Evolutionary conservation across 2,329 filamentous ascomycete genomes (phyloP), one percentile per base, ranked within the genome.

Genomic region (Annulohypoxylon truncatum): DNA sequence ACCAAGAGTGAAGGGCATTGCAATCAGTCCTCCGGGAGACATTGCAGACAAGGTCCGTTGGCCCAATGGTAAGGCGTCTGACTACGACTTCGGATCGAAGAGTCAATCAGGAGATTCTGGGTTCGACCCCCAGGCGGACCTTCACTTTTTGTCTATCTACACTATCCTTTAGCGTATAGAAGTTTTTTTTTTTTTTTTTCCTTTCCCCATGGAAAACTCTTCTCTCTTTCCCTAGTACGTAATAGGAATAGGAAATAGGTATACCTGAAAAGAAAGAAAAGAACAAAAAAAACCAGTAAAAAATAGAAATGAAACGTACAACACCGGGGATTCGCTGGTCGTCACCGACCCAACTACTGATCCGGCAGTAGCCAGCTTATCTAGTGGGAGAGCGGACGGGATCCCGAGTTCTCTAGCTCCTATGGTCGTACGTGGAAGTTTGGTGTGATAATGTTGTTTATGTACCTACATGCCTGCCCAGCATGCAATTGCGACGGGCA

Each of bases 111-210:
- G 61, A 64, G 61, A 64, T 64, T 64, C 61, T 64, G 61, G 61
- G 61, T 64, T 64, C 61, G 55, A 64, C 40, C 61, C 61, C 61
- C 61, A 64, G 61, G 61, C 56, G 61, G 61, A 64, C 61, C 61
- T 64, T 44, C 10, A 8, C 35, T 20, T 31, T 31, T 31, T 31
- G 29, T 9, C 29, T 10, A 10, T 5, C 35, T 38, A n/a, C n/a
- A n/a, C n/a, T n/a, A 38, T 7, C 35, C 15, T 2, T 38, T 38
- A 38, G 35, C 35, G 35, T 38, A n/a, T 15, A 8, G 18, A 38
- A 15, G 15, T 38, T 38, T 38, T 38, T 38, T 38, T 38, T 7
- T 15, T 38, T 38, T 38, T 38, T 38, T 15, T 13, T n/a, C n/a
- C n/a, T n/a, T n/a, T n/a, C n/a, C n/a, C n/a, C n/a, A n/a, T n/a